Base-by-base conservation (phyloP, 352 stramenopile genomes). In the Phytophthora nicotianae region DNA sequence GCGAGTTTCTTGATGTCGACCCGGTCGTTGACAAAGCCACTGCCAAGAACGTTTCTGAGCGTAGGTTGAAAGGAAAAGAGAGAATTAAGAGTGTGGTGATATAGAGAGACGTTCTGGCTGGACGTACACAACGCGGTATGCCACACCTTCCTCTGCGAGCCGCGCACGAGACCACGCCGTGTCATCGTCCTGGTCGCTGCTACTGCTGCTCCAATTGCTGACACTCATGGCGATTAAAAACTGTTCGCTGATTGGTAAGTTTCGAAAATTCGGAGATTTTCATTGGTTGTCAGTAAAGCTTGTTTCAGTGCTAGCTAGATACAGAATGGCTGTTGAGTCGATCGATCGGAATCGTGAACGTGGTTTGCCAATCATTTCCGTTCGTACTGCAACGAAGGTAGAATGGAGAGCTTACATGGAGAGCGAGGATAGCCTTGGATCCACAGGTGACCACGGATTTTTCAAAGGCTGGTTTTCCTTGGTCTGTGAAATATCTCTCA, bases 1-100 rank as follows among this genome's bases (percentile, higher is more conserved):
- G 81, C 83, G 43, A 92, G 73, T 29, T 77, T 68, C 62, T 89
- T 77, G 57, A 88, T 58, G 61, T 92, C 81, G 27, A 92, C 42
- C 4, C 65, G 52, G 21, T 67, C 56, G 23, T 77, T 77, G n/a
- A 92, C 61, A 62, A 73, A 77, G 35, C 81, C 81, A 24, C 86
- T 83, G 4, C 58, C 81, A 13, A 92, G 71, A 16, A 92, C 67
- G 46, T 92, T 92, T 33, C 81, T 92, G 46, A 2, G 37, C 2
- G 14, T 23, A 51, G 11, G 49, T 7, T 9, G 38, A 16, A 21
- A 24, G 5, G 9, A 46, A 42, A 17, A 13, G 47, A 51, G 21
- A 65, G 29, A 46, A 42, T 41, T 50, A 20, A 48, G 17, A 20
- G 16, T 16, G 5, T 43, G 14, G 4, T n/a, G 7, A 50, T 17